Conservation (phyloP, 306 rosid species). For the Malus domestica region ASM211411v1 NC_041793.1:35819501-35820000, state of each 20-base stretch:
- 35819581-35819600: background rate
- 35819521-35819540: no score
- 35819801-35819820: background rate
- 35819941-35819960: no score
- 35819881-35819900: background rate
- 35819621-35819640: background rate
- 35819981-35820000: no score
- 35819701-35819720: background rate
- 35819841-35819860: background rate
- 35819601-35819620: background rate
- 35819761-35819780: background rate
- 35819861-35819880: no score
- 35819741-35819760: background rate
- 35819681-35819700: background rate
- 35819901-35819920: background rate
- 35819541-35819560: background rate
- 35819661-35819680: background rate
- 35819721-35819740: background rate
- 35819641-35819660: background rate
- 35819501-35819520: background rate
- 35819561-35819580: background rate
- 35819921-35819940: no score
- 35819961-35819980: no score
- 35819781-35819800: background rate
- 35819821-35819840: background rate